Evolutionary conservation across 768 basidiomycete genomes (phyloP), one percentile per base, ranked within the genome.

Genomic region (Boletellus ananas): DNA sequence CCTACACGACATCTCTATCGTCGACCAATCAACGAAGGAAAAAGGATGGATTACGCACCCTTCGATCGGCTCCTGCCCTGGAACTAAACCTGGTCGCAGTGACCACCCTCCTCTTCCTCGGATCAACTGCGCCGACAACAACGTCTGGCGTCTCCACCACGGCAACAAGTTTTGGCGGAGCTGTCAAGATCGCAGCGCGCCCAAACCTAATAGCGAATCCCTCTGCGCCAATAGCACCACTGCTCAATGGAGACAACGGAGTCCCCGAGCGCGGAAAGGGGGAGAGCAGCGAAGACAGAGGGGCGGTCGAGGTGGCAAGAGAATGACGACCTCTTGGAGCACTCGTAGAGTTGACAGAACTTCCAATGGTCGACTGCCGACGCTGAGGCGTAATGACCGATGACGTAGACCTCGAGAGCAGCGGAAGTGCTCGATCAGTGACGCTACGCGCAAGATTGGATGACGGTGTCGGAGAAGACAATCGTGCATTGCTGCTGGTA

Each of bases 71-170:
- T 3, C 91, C 93, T 6, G 78, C 72, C 49, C 93, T 74, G 20
- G 87, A 84, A 63, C 90, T 92, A 63, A 94, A 94, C 52, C 92
- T 73, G 16, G 91, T 95, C 7, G 89, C 87, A 47, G 90, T 92
- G 13, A 91, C 85, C 1, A 94, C 88, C 42, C 92, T 73, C 58
- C 87, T 75, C 75, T 93, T 90, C 65, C 77, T 74, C 16, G 89
- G 82, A 66, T 94, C 92, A 9, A 93, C 87, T 20, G 91, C 88
- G 9, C 92, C 92, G 34, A 91, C 81, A n/a, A 84, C 90, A 9
- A 92, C 84, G 63, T 93, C 92, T 0, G 90, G 89, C 10, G 89
- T 92, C 66, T 88, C 88, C 16, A 94, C 85, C 27, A 93, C 72
- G 4, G 85, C 89, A 16, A 94, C 79, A 25, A 94, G 70, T 62